Conservation (phyloP, 768 basidiomycete species). For the Naganishia antarctica region DNA sequence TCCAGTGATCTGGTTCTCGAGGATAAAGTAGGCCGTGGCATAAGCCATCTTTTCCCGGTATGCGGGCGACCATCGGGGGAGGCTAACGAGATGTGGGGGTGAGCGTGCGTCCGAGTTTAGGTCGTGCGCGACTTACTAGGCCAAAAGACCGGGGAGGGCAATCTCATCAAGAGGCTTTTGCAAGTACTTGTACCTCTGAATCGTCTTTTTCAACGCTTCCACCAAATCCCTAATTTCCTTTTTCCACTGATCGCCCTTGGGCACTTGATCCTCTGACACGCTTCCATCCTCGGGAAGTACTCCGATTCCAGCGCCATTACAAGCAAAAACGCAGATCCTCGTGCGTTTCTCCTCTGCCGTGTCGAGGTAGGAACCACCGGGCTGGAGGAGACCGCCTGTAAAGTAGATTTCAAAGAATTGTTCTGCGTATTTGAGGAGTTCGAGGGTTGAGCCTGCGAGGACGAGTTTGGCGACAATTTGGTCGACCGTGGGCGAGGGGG, state of each 20-base stretch:
- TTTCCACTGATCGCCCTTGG: slow-evolving; percentile 35
- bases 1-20: slow-evolving; percentile 74
- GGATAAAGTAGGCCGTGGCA: slow-evolving; percentile 73
- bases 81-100: too few relatives aligned
- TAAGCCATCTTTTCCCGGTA: slow-evolving; percentile 79
- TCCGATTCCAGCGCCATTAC: slow-evolving; percentile 22
- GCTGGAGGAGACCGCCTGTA: slow-evolving; percentile 91
- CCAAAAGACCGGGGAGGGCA: slow-evolving; percentile 74
- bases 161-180: slow-evolving; percentile 89
- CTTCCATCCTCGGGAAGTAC: slow-evolving; percentile 27
- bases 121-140: slow-evolving; percentile 60
- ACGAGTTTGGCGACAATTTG: slow-evolving; percentile 57
- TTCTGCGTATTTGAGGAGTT: slow-evolving; percentile 95
- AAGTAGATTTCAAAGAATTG: slow-evolving; percentile 92
- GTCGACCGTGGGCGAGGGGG: slow-evolving; percentile 39
- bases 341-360: slow-evolving; percentile 70
- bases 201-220: slow-evolving; percentile 91
- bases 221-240: slow-evolving; percentile 79
- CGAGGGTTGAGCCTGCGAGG: slow-evolving; percentile 85
- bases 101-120: neutral
- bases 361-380: slow-evolving; percentile 85
- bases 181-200: slow-evolving; percentile 98
- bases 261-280: slow-evolving; percentile 60
- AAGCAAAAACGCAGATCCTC: slow-evolving; percentile 60
- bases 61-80: slow-evolving; percentile 63